Conservation (phyloP, 495 filamentous ascomycete species). For the Penicillium odoratum region DNA sequence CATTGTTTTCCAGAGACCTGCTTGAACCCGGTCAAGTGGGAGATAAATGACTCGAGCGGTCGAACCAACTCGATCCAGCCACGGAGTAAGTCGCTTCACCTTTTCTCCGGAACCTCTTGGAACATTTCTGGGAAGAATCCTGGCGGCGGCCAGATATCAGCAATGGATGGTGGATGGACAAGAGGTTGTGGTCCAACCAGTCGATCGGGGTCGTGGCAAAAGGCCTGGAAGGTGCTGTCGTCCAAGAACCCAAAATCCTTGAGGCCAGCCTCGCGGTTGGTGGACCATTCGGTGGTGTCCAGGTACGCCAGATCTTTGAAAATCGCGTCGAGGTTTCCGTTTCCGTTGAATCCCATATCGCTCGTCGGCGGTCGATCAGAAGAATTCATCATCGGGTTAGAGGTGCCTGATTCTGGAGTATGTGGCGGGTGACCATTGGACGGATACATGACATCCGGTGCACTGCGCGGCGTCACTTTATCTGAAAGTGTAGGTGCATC, state of each 20-base stretch:
- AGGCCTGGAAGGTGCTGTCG: constrained; percentile 52
- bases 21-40: not conserved
- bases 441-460: constrained; percentile 28
- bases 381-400: constrained; percentile 22
- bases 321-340: constrained; percentile 54
- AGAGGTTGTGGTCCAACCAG: constrained; percentile 42
- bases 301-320: constrained; percentile 64
- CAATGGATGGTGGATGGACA: constrained; percentile 46
- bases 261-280: constrained; percentile 52
- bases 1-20: not conserved
- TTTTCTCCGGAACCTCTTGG: constrained; percentile 31
- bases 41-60: not conserved
- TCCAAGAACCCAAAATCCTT: constrained; percentile 62
- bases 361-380: constrained; percentile 21
- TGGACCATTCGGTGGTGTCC: constrained; percentile 58
- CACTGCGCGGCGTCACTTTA: constrained; percentile 30
- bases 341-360: constrained; percentile 18
- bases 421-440: constrained; percentile 26
- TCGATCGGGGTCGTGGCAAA: constrained; percentile 55
- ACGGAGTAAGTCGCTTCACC: constrained; percentile 26
- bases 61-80: no score
- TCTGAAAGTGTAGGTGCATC: constrained; percentile 19
- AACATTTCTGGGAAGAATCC: constrained; percentile 51
- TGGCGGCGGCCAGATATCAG: constrained; percentile 49
- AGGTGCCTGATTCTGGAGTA: constrained; percentile 33